Percentiles rank a stretch among this genome's conserved stretches.
Evolutionary conservation across 148 eudicot genomes (phyloP).

Genomic region (Amaranthus cruentus): DNA sequence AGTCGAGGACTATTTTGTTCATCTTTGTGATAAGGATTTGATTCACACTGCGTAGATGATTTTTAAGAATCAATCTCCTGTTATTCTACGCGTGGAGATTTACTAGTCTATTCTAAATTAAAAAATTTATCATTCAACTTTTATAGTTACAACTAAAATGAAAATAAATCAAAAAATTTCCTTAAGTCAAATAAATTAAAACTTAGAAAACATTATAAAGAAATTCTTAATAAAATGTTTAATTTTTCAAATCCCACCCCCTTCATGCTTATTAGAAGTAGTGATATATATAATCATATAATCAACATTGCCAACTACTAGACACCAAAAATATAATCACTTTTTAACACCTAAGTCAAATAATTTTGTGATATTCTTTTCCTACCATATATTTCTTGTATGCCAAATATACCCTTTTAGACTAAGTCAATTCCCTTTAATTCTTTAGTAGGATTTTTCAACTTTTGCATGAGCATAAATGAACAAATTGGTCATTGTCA

Average conservation of each 20-base stretch:
- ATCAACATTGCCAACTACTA: slow-evolving; percentile 22
- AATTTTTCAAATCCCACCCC: not conserved
- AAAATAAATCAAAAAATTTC: too few relatives aligned
- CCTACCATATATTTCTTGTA: not conserved
- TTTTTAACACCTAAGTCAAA: slow-evolving; percentile 10
- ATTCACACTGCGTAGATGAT: too few relatives aligned
- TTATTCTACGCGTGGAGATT: too few relatives aligned
- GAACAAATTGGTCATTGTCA: slow-evolving; percentile 4
- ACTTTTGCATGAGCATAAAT: slow-evolving; percentile 16
- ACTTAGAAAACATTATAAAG: too few relatives aligned
- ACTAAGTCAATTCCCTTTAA: slow-evolving; percentile 2
- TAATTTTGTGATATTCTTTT: not conserved
- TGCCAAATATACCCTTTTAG: slow-evolving; percentile 4
- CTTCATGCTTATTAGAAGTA: slow-evolving; percentile 1
- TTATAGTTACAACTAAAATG: too few relatives aligned
- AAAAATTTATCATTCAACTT: too few relatives aligned
- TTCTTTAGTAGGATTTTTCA: not conserved
- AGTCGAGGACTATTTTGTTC: too few relatives aligned
- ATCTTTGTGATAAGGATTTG: too few relatives aligned
- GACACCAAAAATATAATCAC: not conserved
- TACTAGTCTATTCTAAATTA: too few relatives aligned
- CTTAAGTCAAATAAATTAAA: too few relatives aligned
- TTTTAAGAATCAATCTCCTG: too few relatives aligned
- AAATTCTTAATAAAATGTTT: too few relatives aligned
- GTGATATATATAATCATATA: not conserved